Evolutionary conservation across 495 filamentous ascomycete species (phyloP), one percentile per base, ranked within the genome.

Genomic region (Talaromyces borbonicus): DNA sequence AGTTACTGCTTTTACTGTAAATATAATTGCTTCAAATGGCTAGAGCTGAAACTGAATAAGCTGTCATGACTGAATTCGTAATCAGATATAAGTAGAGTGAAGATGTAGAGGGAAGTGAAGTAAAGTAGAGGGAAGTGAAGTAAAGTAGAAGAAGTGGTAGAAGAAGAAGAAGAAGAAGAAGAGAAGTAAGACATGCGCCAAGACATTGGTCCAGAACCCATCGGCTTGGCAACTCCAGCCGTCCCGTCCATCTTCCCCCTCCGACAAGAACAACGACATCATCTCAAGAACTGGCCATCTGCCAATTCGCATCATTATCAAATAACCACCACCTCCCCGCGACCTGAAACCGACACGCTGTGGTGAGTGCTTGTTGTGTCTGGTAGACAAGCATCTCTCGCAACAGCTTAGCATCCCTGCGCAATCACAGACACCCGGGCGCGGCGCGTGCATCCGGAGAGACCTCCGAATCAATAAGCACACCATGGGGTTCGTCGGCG

Each of bases 401-500:
- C 38, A 11, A 41, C 38, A 11, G 20, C 38, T 12, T 22, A 20
- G 4, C 4, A 24, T 41, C 38, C 11, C 4, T 8, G 19, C 23
- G 38, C 49, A 60, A n/a, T n/a, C 33, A 5, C 41, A 1, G 60
- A 63, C 22, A 56, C 59, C 30, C 71, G 71, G 3, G 70, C 30
- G 16, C 16, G 36, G 43, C 43, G 37, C 37, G 19, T 26, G 14
- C 2, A 38, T 38, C 23, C 38, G 38, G 26, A 23, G 38, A 23
- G 20, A 16, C 38, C 12, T 12, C 35, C 38, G 38, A 24, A n/a
- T n/a, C n/a, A n/a, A n/a, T n/a, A n/a, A n/a, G n/a, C n/a, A n/a
- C 49, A 65, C 38, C 26, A 84, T 84, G 80, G 78, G 72, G 43
- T 99, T 97, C 72, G 61, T 95, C 56, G 90, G 89, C 46, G 77